Conservation (phyloP, 2,329 filamentous ascomycete genomes). For the Mollisia scopiformis region DNA sequence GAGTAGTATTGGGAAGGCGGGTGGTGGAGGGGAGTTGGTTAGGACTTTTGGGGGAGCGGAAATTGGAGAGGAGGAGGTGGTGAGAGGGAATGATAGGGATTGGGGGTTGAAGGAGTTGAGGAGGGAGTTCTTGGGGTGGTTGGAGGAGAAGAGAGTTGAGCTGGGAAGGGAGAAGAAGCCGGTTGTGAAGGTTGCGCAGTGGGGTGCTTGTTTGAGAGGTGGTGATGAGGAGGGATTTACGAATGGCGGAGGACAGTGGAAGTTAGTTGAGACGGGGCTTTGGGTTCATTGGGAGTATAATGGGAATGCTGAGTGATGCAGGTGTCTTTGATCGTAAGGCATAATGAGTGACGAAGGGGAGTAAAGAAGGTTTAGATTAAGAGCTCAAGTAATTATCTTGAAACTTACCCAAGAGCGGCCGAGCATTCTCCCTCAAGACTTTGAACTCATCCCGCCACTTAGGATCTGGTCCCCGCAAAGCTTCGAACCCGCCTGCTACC, state of each 20-base stretch:
- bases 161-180: neutral
- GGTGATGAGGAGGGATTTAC: neutral
- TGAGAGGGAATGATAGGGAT: neutral
- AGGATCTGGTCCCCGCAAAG: no score
- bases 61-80: neutral
- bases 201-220: neutral
- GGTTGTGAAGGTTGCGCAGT: neutral
- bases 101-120: neutral
- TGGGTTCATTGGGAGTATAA: neutral
- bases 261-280: neutral
- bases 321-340: no score
- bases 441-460: no score
- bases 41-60: neutral
- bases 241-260: neutral
- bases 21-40: neutral
- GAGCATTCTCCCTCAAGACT: no score
- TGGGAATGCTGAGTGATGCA: no score
- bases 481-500: no score
- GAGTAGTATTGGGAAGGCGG: neutral
- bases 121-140: neutral
- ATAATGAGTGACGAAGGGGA: no score
- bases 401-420: no score
- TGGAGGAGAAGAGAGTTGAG: neutral
- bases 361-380: no score
- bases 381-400: no score